These are phyloP conservation scores for Wallemia ichthyophaga DNA, from an alignment of 1,284 basidiomycete species.

Conservation along the genomic window DNA sequence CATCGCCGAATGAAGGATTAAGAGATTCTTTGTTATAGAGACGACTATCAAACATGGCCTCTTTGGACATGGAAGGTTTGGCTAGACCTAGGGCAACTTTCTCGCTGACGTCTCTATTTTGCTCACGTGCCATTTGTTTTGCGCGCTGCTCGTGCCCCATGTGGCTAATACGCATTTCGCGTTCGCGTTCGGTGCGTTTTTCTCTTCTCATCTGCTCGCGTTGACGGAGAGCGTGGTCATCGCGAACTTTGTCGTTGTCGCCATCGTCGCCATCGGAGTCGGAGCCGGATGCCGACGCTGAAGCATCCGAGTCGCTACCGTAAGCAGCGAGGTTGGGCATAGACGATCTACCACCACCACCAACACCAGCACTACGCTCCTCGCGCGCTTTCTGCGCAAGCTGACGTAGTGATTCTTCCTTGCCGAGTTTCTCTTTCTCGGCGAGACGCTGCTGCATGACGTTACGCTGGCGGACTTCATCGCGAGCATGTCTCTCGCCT, in stretches of 20 bases:
- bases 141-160: constrained; percentile 94
- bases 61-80: constrained; percentile 79
- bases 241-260: constrained; percentile 24
- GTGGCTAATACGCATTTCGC: constrained; percentile 94
- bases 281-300: constrained; percentile 1
- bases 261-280: constrained; percentile 1
- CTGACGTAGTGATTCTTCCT: constrained; percentile 81
- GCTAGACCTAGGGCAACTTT: constrained; percentile 93
- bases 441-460: constrained; percentile 96
- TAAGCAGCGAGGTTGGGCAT: not conserved
- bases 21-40: constrained; percentile 89
- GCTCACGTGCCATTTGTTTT: constrained; percentile 67
- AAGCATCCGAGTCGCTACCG: not conserved
- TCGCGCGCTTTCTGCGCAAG: constrained; percentile 84
- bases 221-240: constrained; percentile 22
- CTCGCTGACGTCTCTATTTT: constrained; percentile 95
- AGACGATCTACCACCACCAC: constrained; percentile 24
- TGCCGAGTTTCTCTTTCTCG: constrained; percentile 86
- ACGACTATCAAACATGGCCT: constrained; percentile 84
- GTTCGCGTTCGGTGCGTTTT: constrained; percentile 73
- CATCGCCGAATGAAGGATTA: constrained; percentile 50
- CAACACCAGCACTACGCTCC: constrained; percentile 27
- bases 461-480: constrained; percentile 82
- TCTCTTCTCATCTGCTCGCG: constrained; percentile 72
- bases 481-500: constrained; percentile 89